phyloP scores from a whole-genome alignment of 331 rosid species.

The Spiraea crenata region DNA sequence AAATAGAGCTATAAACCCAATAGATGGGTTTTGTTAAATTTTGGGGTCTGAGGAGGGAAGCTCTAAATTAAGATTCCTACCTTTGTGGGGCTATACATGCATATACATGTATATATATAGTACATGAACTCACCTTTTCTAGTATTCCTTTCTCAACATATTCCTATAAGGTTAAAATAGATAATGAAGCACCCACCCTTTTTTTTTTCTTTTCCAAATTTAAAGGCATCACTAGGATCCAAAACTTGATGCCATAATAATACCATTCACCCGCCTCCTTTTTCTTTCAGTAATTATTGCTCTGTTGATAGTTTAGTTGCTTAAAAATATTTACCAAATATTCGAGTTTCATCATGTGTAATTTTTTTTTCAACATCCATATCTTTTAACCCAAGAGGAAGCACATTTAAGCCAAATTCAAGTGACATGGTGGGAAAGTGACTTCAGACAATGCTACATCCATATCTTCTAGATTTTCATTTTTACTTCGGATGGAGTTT shows the following conservation, averaged over 20 bases:
- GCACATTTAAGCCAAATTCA: neutral
- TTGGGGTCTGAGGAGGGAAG: slow-evolving; percentile 17
- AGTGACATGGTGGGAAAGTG: slow-evolving; percentile 20
- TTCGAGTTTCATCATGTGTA: no score
- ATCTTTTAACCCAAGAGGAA: neutral
- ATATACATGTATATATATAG: neutral
- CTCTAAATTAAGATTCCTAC: slow-evolving; percentile 24
- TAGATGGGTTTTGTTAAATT: slow-evolving; percentile 13
- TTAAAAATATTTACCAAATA: no score
- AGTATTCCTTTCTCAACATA: slow-evolving; percentile 18
- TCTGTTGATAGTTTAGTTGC: neutral
- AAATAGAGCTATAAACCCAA: slow-evolving; percentile 21
- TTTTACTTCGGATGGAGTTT: slow-evolving; percentile 8
- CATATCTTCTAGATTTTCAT: slow-evolving; percentile 26
- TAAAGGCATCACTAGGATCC: slow-evolving; percentile 32
- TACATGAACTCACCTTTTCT: slow-evolving; percentile 27
- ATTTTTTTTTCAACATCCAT: no score
- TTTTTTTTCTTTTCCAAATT: neutral
- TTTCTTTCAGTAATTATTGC: slow-evolving; percentile 42
- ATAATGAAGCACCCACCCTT: no score
- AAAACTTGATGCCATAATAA: slow-evolving; percentile 34
- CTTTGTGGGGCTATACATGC: slow-evolving; percentile 25
- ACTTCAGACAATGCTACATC: slow-evolving; percentile 21
- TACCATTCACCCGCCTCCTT: slow-evolving; percentile 30
- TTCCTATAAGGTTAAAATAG: slow-evolving; percentile 15